Evolutionary conservation across 2,329 filamentous ascomycete species (phyloP).

Genomic region (Monosporascus sp.): DNA sequence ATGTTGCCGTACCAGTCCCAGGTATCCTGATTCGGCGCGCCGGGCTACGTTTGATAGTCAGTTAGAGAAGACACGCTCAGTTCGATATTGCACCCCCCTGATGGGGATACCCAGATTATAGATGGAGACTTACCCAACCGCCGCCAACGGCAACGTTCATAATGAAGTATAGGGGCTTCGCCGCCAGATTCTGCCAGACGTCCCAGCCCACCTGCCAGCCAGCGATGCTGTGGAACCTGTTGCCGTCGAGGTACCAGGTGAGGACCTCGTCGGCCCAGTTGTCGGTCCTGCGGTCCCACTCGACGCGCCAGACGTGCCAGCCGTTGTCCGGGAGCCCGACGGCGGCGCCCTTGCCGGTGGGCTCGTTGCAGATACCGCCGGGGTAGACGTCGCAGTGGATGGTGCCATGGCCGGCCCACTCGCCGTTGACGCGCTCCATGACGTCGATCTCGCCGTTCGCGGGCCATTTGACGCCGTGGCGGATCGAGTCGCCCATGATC

Average conservation of each 20-base stretch:
- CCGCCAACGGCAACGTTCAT: slow-evolving; percentile 46
- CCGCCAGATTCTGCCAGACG: slow-evolving; percentile 39
- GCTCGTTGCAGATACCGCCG: slow-evolving; percentile 44
- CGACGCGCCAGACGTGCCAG: slow-evolving; percentile 45
- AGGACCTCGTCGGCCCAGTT: slow-evolving; percentile 43
- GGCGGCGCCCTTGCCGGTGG: slow-evolving; percentile 32
- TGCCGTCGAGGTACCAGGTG: slow-evolving; percentile 43
- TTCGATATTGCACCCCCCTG: not conserved
- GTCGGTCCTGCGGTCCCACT: slow-evolving; percentile 38
- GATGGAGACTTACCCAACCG: slow-evolving; percentile 16
- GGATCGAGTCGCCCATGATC: slow-evolving; percentile 43
- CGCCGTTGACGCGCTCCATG: slow-evolving; percentile 44
- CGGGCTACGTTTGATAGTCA: slow-evolving; percentile 29
- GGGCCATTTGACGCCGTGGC: slow-evolving; percentile 42
- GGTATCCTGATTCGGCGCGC: slow-evolving; percentile 41
- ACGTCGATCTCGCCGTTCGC: slow-evolving; percentile 47
- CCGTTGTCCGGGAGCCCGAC: slow-evolving; percentile 38
- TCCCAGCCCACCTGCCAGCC: slow-evolving; percentile 35
- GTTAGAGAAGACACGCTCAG: not conserved
- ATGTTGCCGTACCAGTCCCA: slow-evolving; percentile 39
- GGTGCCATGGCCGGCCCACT: slow-evolving; percentile 40
- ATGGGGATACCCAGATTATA: no score
- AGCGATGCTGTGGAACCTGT: slow-evolving; percentile 36
- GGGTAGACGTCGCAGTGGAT: slow-evolving; percentile 41
- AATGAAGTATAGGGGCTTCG: slow-evolving; percentile 39